Evolutionary conservation across 169 alveolate species (phyloP).

Genomic region (Cryptosporidium viatorum): DNA sequence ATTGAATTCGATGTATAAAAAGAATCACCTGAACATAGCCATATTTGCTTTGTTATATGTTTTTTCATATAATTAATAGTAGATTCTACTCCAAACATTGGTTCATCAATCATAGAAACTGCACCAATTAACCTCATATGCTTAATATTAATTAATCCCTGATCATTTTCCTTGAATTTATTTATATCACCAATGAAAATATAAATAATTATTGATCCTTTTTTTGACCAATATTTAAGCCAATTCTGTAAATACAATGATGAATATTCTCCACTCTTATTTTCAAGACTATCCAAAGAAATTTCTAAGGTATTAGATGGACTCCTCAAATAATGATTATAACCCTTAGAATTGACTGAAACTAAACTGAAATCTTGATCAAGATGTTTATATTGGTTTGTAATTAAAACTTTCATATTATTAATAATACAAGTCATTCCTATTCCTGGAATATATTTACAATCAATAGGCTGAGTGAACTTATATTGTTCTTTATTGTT

Average conservation of each 20-base stretch:
- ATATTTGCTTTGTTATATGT: constrained; percentile 24
- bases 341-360: constrained; percentile 7
- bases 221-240: constrained; percentile 57
- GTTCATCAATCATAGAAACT: constrained; percentile 54
- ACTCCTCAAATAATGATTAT: constrained; percentile 16
- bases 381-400: constrained; percentile 22
- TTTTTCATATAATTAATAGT: constrained; percentile 42
- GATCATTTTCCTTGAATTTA: neutral
- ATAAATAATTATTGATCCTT: constrained; percentile 51
- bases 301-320: neutral
- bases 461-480: constrained; percentile 40
- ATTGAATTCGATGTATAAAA: constrained; percentile 50
- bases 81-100: constrained; percentile 52
- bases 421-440: constrained; percentile 48
- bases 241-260: constrained; percentile 23
- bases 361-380: constrained; percentile 13
- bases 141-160: neutral
- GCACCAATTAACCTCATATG: constrained; percentile 48
- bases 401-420: constrained; percentile 24
- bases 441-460: constrained; percentile 42
- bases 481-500: neutral
- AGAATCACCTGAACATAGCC: constrained; percentile 74
- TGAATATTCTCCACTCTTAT: neutral
- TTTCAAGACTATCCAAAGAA: constrained; percentile 9
- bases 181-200: constrained; percentile 10